Conservation (phyloP, 2,329 filamentous ascomycete genomes). For the Metarhizium album region DNA sequence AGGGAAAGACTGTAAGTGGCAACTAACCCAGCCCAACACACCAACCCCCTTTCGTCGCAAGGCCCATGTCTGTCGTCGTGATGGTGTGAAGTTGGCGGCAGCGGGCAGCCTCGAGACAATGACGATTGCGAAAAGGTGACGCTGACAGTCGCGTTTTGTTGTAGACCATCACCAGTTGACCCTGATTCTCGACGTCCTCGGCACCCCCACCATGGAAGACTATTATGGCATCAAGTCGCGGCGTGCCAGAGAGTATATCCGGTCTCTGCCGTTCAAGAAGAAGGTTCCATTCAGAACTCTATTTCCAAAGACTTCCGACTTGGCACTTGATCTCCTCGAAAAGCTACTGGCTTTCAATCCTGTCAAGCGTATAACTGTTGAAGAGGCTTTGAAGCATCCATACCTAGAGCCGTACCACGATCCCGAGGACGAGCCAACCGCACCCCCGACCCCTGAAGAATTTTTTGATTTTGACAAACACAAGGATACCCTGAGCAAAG, state of each 20-base stretch:
- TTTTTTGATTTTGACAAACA: constrained; percentile 99
- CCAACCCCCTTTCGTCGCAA: no score
- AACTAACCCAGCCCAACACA: neutral
- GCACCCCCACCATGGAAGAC: constrained; percentile 98
- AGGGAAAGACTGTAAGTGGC: constrained; percentile 83
- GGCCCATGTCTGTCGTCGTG: no score
- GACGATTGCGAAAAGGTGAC: neutral
- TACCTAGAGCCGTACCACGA: constrained; percentile 99
- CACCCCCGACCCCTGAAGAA: constrained; percentile 91
- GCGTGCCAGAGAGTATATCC: constrained; percentile 93
- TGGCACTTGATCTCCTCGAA: constrained; percentile 87
- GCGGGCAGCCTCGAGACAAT: neutral
- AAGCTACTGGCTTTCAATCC: constrained; percentile 97
- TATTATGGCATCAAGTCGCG: constrained; percentile 99
- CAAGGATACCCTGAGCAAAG: constrained; percentile 97
- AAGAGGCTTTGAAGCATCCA: constrained; percentile 92
- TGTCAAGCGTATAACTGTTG: constrained; percentile 95
- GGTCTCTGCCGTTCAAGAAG: constrained; percentile 97
- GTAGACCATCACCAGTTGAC: constrained; percentile 95
- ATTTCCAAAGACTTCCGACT: constrained; percentile 98
- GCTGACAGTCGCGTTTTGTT: neutral
- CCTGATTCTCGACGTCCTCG: constrained; percentile 90
- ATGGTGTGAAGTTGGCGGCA: neutral
- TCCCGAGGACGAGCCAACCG: constrained; percentile 94
- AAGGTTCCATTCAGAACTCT: constrained; percentile 96